Conservation (phyloP, 1,284 basidiomycete species). For the Heliocybe sulcata region DNA sequence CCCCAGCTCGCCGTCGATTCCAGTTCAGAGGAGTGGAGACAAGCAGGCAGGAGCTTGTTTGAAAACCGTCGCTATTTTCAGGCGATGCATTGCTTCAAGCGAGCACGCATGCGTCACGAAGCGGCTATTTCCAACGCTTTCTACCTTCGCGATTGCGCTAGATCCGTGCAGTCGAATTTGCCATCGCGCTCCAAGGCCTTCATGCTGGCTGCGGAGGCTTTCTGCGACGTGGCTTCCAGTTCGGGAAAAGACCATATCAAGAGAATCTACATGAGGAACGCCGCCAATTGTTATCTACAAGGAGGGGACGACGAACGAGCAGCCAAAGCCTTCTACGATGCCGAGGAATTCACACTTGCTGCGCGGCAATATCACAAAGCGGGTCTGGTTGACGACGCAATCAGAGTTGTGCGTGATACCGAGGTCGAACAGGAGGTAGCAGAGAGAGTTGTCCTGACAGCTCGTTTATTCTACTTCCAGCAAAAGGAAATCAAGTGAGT, state of each 20-base stretch:
- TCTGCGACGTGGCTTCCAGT: constrained; percentile 31
- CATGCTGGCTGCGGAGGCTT: constrained; percentile 38
- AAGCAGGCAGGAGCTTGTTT: constrained; percentile 44
- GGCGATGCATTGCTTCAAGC: constrained; percentile 55
- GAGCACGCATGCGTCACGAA: constrained; percentile 38
- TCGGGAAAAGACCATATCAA: constrained; percentile 20
- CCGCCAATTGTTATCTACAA: constrained; percentile 46
- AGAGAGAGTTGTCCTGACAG: constrained; percentile 30
- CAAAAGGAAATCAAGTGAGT: constrained; percentile 26
- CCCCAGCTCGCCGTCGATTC: constrained; percentile 44
- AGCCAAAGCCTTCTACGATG: constrained; percentile 30
- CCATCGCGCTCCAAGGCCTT: constrained; percentile 30
- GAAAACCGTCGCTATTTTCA: constrained; percentile 45
- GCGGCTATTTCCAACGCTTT: constrained; percentile 39
- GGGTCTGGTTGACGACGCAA: constrained; percentile 37
- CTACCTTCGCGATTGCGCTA: constrained; percentile 32
- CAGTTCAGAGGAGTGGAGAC: constrained; percentile 45
- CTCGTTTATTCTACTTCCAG: constrained; percentile 36
- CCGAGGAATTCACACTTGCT: constrained; percentile 30
- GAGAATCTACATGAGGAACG: constrained; percentile 35
- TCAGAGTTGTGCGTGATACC: constrained; percentile 27
- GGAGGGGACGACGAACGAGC: constrained; percentile 26
- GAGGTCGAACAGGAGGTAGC: constrained; percentile 23
- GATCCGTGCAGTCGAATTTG: constrained; percentile 19
- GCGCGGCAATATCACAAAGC: constrained; percentile 34